Percentiles rank a stretch among this genome's conserved stretches.
These are phyloP conservation scores for Pseudogymnoascus sp. DNA, from an alignment of 2,329 filamentous ascomycete genomes.

Conservation along the genomic window DNA sequence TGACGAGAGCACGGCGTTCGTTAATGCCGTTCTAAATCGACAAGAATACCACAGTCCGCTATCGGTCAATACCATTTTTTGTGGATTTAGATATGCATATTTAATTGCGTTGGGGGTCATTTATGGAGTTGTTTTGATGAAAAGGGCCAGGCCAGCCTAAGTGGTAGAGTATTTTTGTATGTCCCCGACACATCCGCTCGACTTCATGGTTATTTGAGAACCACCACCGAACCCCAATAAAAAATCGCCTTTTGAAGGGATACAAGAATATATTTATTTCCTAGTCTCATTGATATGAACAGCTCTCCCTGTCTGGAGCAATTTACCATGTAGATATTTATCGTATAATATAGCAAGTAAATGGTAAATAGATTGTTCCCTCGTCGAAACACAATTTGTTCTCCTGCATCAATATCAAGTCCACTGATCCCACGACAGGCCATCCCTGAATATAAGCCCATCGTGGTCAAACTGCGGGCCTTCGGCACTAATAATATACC, in stretches of 20 bases:
- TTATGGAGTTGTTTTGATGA: neutral
- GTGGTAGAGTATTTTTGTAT: neutral
- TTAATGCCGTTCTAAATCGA: neutral
- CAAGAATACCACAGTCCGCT: neutral
- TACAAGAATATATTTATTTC: neutral
- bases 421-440: neutral
- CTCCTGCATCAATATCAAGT: neutral
- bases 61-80: neutral
- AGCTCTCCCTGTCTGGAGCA: neutral
- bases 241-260: neutral
- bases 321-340: neutral
- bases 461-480: slow-evolving; percentile 35
- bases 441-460: neutral
- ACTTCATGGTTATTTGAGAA: neutral
- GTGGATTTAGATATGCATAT: neutral
- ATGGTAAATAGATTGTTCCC: neutral
- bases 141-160: neutral
- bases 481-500: slow-evolving; percentile 48
- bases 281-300: neutral
- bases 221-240: neutral
- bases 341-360: neutral
- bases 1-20: neutral
- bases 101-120: neutral
- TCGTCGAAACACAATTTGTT: neutral
- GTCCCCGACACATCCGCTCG: neutral